Conservation (phyloP, 2,329 filamentous ascomycete species). For the Epichloe bromicola region DNA sequence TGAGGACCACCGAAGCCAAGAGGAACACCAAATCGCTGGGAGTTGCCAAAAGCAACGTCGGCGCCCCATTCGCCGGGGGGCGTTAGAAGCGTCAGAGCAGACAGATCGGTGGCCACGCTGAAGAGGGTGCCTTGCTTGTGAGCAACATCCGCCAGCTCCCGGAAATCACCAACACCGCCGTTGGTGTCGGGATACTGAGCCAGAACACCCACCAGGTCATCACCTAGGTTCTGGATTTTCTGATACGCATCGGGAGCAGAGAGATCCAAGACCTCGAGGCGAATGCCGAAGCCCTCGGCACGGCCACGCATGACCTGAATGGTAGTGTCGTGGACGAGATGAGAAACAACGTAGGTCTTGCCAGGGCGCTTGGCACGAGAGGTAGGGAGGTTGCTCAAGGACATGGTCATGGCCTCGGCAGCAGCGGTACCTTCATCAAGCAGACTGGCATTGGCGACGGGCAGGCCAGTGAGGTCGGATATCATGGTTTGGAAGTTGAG, state of each 20-base stretch:
- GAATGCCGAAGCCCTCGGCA: slow-evolving; percentile 83
- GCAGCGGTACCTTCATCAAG: slow-evolving; percentile 87
- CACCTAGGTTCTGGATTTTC: slow-evolving; percentile 58
- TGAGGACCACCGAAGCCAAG: slow-evolving; percentile 91
- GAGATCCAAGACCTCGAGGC: slow-evolving; percentile 60
- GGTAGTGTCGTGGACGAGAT: slow-evolving; percentile 74
- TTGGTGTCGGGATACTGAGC: slow-evolving; percentile 92
- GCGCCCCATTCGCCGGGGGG: slow-evolving; percentile 90
- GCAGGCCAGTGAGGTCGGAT: slow-evolving; percentile 71
- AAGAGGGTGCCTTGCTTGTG: slow-evolving; percentile 70
- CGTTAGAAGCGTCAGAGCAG: slow-evolving; percentile 75
- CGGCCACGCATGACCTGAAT: slow-evolving; percentile 72
- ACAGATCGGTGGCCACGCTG: slow-evolving; percentile 77
- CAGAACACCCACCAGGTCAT: slow-evolving; percentile 76
- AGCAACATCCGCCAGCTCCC: slow-evolving; percentile 57
- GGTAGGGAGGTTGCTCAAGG: slow-evolving; percentile 59
- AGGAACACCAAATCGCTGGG: slow-evolving; percentile 83
- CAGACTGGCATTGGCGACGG: slow-evolving; percentile 82
- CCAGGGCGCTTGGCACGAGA: slow-evolving; percentile 59
- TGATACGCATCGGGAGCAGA: slow-evolving; percentile 47
- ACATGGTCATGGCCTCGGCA: slow-evolving; percentile 91
- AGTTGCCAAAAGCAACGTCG: slow-evolving; percentile 87
- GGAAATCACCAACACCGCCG: slow-evolving; percentile 67
- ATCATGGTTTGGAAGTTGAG: slow-evolving; percentile 95
- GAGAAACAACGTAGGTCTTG: slow-evolving; percentile 76